Evolutionary conservation across 371 early-diverging fungal genomes (phyloP).

Genomic region (Mucor lusitanicus): DNA sequence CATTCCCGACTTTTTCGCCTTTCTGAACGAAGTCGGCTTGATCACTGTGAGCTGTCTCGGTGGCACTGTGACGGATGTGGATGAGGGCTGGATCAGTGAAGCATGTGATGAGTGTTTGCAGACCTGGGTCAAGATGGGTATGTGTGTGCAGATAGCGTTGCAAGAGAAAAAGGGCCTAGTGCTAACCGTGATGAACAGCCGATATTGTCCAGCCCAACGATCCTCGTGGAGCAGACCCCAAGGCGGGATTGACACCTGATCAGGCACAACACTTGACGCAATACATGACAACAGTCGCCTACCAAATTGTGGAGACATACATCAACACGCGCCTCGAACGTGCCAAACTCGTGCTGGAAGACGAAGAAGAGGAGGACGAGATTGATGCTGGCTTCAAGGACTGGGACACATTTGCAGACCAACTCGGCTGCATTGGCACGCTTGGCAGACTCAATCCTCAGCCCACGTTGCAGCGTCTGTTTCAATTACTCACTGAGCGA

Average conservation of each 20-base stretch:
- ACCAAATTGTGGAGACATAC: constrained; percentile 65
- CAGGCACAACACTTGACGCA: constrained; percentile 40
- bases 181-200: constrained; percentile 9
- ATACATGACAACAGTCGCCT: constrained; percentile 58
- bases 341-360: constrained; percentile 52
- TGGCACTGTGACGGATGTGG: constrained; percentile 54
- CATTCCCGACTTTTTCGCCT: constrained; percentile 61
- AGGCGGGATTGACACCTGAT: constrained; percentile 20
- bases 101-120: constrained; percentile 72
- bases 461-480: constrained; percentile 50
- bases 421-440: constrained; percentile 67
- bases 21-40: constrained; percentile 64
- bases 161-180: too few species aligned
- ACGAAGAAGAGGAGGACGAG: constrained; percentile 62
- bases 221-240: constrained; percentile 15
- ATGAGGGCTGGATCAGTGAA: constrained; percentile 63
- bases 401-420: constrained; percentile 76
- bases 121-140: constrained; percentile 71
- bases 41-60: constrained; percentile 64
- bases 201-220: constrained; percentile 34
- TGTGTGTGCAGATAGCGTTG: background rate
- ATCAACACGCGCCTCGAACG: constrained; percentile 67
- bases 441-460: constrained; percentile 65
- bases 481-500: constrained; percentile 52
- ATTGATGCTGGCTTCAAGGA: constrained; percentile 68